Percentiles rank a stretch among this genome's conserved stretches.
Evolutionary conservation across 2,329 filamentous ascomycete species (phyloP).

Genomic region (Arthrobotrys megalospora): DNA sequence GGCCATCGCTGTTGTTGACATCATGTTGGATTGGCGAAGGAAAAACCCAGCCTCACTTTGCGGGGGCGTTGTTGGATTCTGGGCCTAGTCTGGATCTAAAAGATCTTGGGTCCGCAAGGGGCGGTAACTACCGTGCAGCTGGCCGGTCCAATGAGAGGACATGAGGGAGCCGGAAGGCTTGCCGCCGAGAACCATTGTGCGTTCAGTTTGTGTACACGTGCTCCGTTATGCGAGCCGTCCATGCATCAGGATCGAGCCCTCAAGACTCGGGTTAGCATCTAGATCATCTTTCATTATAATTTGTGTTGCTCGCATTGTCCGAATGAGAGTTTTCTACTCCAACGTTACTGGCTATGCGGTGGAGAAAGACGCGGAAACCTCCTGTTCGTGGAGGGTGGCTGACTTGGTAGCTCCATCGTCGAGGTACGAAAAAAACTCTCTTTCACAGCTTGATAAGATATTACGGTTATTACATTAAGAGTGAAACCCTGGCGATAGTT

Average conservation of each 20-base stretch:
- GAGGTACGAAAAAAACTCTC: no score
- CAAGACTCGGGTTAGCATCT: background rate
- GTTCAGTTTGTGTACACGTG: background rate
- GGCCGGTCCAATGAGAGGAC: constrained; percentile 6
- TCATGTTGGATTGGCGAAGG: background rate
- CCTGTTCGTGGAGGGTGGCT: no score
- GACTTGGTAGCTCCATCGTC: no score
- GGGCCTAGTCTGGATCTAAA: background rate
- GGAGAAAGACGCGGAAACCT: no score
- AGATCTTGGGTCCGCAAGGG: constrained; percentile 3
- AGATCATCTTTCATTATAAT: constrained; percentile 3
- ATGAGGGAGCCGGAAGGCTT: background rate
- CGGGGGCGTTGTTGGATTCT: background rate
- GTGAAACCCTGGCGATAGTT: no score
- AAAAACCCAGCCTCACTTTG: background rate
- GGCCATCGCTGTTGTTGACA: background rate
- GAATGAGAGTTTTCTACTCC: no score
- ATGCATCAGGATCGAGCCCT: background rate
- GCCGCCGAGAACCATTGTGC: background rate
- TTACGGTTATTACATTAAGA: no score
- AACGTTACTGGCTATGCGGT: no score
- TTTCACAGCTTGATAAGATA: no score
- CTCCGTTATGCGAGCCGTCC: constrained; percentile 8
- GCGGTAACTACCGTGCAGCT: constrained; percentile 15
- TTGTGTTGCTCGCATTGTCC: background rate